Conservation (phyloP, 371 early-diverging fungal species). For the Syncephalastrum racemosum region DNA sequence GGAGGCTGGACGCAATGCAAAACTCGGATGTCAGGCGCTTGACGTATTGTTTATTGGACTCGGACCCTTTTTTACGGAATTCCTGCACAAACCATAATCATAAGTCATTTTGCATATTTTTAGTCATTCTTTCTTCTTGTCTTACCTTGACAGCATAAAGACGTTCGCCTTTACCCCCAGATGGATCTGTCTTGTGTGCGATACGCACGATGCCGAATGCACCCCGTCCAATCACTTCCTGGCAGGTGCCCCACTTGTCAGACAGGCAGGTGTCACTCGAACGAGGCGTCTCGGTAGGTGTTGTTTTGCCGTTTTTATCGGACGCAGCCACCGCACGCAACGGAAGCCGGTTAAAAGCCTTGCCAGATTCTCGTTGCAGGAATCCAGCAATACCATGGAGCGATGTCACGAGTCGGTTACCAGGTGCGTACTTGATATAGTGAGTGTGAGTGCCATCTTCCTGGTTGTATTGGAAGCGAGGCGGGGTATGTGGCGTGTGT, state of each 20-base stretch:
- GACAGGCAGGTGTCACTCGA: slow-evolving; percentile 19
- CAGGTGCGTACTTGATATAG: slow-evolving; percentile 9
- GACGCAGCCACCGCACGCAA: slow-evolving; percentile 26
- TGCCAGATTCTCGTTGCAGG: not conserved
- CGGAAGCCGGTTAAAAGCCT: slow-evolving; percentile 15
- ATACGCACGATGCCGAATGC: slow-evolving; percentile 52
- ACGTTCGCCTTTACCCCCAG: slow-evolving; percentile 22
- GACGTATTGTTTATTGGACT: slow-evolving; percentile 60
- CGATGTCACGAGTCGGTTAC: slow-evolving; percentile 4
- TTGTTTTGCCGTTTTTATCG: slow-evolving; percentile 28
- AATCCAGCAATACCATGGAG: slow-evolving; percentile 9
- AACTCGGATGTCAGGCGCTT: slow-evolving; percentile 70
- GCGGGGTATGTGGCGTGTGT: slow-evolving; percentile 9
- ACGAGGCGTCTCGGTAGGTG: slow-evolving; percentile 17
- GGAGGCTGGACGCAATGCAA: slow-evolving; percentile 64
- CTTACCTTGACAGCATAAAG: slow-evolving; percentile 57
- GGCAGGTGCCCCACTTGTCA: slow-evolving; percentile 51
- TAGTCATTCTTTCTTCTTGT: too few relatives aligned
- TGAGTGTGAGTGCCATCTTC: slow-evolving; percentile 16
- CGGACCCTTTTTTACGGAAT: slow-evolving; percentile 54
- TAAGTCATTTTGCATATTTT: too few relatives aligned
- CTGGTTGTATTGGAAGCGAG: slow-evolving; percentile 5
- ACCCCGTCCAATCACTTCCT: slow-evolving; percentile 54
- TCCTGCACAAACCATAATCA: slow-evolving; percentile 41
- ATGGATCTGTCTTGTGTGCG: slow-evolving; percentile 37